A percentile compares a stretch with the other conserved stretches of the same genome.
These are phyloP conservation scores for Wickerhamiella allomyrinae DNA, from an alignment of 805 yeast genomes.

Conservation along the genomic window DNA sequence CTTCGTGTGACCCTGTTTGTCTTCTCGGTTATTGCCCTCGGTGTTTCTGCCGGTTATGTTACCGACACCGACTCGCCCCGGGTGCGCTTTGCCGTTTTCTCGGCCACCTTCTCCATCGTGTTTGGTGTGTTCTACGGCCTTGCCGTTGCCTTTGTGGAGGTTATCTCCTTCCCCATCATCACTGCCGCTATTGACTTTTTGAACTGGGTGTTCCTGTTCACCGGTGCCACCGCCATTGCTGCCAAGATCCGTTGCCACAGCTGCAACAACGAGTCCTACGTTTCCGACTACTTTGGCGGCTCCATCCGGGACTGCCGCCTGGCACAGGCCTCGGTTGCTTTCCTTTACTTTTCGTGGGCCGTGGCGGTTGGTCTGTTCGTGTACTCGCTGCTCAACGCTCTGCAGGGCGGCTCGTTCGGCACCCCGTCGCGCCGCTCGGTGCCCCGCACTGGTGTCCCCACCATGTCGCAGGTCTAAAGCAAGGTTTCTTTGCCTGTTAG, in stretches of 20 bases:
- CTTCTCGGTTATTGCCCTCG: constrained; percentile 66
- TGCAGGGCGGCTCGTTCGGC: constrained; percentile 47
- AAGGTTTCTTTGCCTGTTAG: background rate
- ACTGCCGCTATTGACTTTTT: constrained; percentile 67
- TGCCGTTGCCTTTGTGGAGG: constrained; percentile 59
- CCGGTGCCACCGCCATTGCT: constrained; percentile 91
- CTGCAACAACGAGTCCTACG: constrained; percentile 54
- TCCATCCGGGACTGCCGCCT: constrained; percentile 79
- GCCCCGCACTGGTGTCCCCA: constrained; percentile 75
- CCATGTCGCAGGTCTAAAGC: constrained; percentile 71
- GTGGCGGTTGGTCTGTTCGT: constrained; percentile 52
- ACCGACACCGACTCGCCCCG: constrained; percentile 47
- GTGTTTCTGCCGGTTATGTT: constrained; percentile 71
- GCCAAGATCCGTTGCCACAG: constrained; percentile 79
- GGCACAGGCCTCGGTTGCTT: constrained; percentile 76
- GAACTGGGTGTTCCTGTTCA: constrained; percentile 80
- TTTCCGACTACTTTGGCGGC: constrained; percentile 61
- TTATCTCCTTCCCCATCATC: constrained; percentile 78
- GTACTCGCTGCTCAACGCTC: constrained; percentile 34
- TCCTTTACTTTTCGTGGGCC: constrained; percentile 72
- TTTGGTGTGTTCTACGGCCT: constrained; percentile 57
- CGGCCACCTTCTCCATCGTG: constrained; percentile 74
- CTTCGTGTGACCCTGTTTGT: constrained; percentile 64
- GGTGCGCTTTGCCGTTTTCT: constrained; percentile 76
- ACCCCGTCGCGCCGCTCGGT: constrained; percentile 32